phyloP scores from a whole-genome alignment of 1,139 yeast species.

The Suhomyces ambrosiae region DNA sequence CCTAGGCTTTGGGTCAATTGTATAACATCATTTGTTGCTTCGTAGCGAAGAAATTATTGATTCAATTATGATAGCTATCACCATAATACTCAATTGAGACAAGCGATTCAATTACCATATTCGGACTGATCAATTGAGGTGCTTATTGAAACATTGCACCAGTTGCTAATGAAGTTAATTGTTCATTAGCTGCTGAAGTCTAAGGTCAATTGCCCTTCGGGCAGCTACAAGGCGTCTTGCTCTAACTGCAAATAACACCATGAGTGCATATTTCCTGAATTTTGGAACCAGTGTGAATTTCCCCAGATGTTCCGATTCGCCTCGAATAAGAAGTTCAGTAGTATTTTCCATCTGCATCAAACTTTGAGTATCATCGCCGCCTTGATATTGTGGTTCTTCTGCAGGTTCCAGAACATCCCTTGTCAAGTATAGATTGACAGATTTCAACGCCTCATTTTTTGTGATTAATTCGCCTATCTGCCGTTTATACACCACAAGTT shows the following conservation, averaged over 20 bases:
- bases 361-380: slow-evolving; percentile 2
- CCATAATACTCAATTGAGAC: too few relatives aligned
- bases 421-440: slow-evolving; percentile 11
- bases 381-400: background rate
- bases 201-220: background rate
- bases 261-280: slow-evolving; percentile 2
- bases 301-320: background rate
- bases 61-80: too few relatives aligned
- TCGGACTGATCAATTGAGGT: too few relatives aligned
- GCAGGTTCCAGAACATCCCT: background rate
- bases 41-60: too few relatives aligned
- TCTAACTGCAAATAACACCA: slow-evolving; percentile 2
- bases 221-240: background rate
- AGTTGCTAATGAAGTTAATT: too few relatives aligned
- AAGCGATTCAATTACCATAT: too few relatives aligned
- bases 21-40: too few relatives aligned
- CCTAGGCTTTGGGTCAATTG: too few relatives aligned
- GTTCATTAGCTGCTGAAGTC: background rate
- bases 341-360: slow-evolving; percentile 3
- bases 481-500: slow-evolving; percentile 13
- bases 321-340: slow-evolving; percentile 3
- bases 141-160: too few relatives aligned
- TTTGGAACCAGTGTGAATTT: background rate
- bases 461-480: slow-evolving; percentile 13
- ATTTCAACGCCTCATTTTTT: slow-evolving; percentile 12